These are phyloP conservation scores for Hordeum pubiflorum DNA, from an alignment of 202 grass and related monocot species.

Conservation along the genomic window DNA sequence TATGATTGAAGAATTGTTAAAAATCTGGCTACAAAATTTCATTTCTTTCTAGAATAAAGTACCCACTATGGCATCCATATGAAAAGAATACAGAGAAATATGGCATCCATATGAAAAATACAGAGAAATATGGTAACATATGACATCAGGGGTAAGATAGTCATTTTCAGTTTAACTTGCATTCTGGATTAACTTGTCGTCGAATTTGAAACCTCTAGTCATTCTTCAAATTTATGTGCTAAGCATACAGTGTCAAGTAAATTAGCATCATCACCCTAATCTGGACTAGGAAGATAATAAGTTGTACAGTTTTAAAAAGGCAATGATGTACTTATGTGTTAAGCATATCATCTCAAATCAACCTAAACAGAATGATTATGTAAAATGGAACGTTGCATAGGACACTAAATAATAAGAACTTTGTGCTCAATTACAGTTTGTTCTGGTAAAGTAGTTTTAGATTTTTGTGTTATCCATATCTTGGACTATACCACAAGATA, in stretches of 20 bases:
- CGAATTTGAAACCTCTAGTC: background rate
- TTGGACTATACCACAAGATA: background rate
- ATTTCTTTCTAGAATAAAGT: background rate
- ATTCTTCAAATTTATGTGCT: background rate
- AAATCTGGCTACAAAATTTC: background rate
- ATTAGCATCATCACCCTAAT: background rate
- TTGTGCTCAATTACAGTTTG: background rate
- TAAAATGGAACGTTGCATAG: background rate
- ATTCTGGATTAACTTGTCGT: background rate
- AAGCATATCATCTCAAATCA: background rate
- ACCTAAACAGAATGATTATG: background rate
- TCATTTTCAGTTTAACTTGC: background rate
- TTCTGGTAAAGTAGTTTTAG: background rate
- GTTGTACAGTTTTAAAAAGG: background rate
- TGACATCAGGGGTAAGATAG: background rate
- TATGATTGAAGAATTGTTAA: background rate
- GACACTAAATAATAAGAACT: background rate
- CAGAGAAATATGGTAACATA: background rate
- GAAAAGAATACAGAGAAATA: background rate
- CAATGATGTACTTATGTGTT: background rate
- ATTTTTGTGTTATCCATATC: background rate
- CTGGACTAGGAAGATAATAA: background rate
- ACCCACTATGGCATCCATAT: background rate
- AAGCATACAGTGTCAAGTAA: background rate
- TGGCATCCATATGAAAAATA: background rate